Conservation (phyloP, 2,329 filamentous ascomycete species). For the Corniculantispora saksenae region DNA sequence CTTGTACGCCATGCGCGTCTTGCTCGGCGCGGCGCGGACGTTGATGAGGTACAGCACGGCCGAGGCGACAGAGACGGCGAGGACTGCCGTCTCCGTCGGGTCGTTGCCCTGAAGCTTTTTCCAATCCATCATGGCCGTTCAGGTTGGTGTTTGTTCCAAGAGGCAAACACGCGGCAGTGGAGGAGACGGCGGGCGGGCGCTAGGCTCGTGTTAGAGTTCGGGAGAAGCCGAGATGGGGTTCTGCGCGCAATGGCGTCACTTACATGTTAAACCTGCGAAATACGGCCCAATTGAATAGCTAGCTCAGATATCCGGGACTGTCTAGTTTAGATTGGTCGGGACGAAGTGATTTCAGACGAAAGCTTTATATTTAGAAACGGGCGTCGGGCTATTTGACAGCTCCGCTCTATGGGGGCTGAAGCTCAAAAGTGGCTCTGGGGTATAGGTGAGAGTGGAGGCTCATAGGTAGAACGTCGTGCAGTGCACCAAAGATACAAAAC, state of each 20-base stretch:
- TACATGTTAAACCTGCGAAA: background rate
- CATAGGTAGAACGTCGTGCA: too few relatives aligned
- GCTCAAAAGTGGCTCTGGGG: constrained; percentile 9
- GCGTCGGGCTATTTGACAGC: background rate
- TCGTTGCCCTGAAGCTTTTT: background rate
- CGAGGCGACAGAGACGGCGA: constrained; percentile 16
- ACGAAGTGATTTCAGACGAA: background rate
- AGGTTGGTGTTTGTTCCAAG: too few relatives aligned
- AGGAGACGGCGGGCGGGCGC: background rate
- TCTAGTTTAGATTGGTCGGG: background rate
- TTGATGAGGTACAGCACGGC: constrained; percentile 25
- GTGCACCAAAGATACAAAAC: too few relatives aligned
- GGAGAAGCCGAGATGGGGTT: background rate
- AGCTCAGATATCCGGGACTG: background rate
- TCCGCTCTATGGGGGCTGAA: constrained; percentile 6
- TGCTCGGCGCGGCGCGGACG: constrained; percentile 26
- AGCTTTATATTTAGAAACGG: constrained; percentile 2
- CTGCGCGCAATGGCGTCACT: background rate
- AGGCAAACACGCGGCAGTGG: too few relatives aligned
- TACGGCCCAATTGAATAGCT: background rate
- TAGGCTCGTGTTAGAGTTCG: constrained; percentile 3
- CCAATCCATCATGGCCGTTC: constrained; percentile 7
- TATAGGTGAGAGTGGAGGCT: constrained; percentile 1
- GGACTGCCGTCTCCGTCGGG: constrained; percentile 15
- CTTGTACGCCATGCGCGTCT: constrained; percentile 33